A percentile compares a stretch with the other conserved stretches of the same genome.
Evolutionary conservation across 371 early-diverging fungal species (phyloP).

Genomic region (Mycotypha africana): DNA sequence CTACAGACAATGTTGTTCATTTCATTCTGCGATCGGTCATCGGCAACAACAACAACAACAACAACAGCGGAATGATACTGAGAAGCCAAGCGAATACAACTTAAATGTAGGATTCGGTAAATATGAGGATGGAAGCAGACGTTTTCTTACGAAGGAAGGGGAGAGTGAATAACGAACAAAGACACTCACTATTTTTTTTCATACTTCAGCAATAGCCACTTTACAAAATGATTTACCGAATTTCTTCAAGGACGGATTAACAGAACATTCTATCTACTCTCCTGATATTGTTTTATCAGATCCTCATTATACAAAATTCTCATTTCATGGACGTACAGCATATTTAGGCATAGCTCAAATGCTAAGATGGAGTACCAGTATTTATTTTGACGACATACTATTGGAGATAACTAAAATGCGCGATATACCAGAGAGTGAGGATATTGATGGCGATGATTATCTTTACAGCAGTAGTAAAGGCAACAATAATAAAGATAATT

Average conservation of each 20-base stretch:
- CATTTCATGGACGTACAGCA: slow-evolving; percentile 40
- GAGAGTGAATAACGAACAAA: no score
- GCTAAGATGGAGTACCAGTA: slow-evolving; percentile 44
- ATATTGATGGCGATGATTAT: slow-evolving; percentile 5
- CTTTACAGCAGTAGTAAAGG: no score
- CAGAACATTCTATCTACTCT: slow-evolving; percentile 40
- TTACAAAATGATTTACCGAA: slow-evolving; percentile 42
- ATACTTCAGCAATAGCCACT: slow-evolving; percentile 48
- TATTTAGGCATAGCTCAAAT: slow-evolving; percentile 46
- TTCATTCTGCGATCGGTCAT: neutral
- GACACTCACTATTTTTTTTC: no score
- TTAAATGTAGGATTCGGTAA: slow-evolving; percentile 32
- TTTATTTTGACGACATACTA: slow-evolving; percentile 41
- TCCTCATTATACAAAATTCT: slow-evolving; percentile 49
- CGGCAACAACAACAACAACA: slow-evolving; percentile 5
- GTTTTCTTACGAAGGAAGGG: no score
- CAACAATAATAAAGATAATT: neutral
- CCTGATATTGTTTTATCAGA: slow-evolving; percentile 43
- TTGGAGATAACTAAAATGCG: slow-evolving; percentile 34
- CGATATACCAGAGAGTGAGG: slow-evolving; percentile 22
- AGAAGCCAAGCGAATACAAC: no score
- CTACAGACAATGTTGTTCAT: no score
- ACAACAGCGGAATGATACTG: no score
- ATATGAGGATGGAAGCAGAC: no score
- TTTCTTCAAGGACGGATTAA: slow-evolving; percentile 39